Conservation (phyloP, 331 rosid species). For the Saraca asoca region DNA sequence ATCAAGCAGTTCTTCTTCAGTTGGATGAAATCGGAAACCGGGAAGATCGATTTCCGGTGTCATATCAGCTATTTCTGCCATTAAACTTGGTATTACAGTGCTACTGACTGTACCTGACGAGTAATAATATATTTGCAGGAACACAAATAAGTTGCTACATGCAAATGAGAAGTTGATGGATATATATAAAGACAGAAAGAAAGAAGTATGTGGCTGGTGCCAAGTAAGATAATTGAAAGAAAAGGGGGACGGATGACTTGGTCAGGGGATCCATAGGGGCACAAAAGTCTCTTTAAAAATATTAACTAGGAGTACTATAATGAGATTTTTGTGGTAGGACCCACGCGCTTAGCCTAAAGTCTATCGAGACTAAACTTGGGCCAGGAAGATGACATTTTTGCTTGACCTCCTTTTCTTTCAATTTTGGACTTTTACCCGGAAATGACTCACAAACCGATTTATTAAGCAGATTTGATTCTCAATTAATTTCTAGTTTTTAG, state of each 20-base stretch:
- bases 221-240: neutral
- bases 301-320: no score
- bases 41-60: slow-evolving; percentile 63
- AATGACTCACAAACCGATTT: neutral
- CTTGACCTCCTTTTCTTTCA: neutral
- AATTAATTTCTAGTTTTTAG: no score
- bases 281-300: slow-evolving; percentile 14
- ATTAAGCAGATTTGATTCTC: no score
- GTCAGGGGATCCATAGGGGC: slow-evolving; percentile 27
- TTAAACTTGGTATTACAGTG: no score
- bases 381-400: neutral
- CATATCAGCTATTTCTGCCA: slow-evolving; percentile 30
- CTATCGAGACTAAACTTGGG: neutral
- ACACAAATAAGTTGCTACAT: slow-evolving; percentile 3
- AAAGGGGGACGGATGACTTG: slow-evolving; percentile 35
- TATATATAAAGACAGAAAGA: neutral
- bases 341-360: slow-evolving; percentile 44
- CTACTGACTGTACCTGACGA: no score
- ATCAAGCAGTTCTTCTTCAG: slow-evolving; percentile 90
- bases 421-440: slow-evolving; percentile 39
- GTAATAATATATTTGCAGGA: neutral
- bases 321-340: slow-evolving; percentile 15
- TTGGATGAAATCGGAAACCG: slow-evolving; percentile 91
- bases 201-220: no score
- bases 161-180: neutral